Percentiles rank a stretch among this genome's conserved stretches.
Evolutionary conservation across 2,329 filamentous ascomycete species (phyloP).

Genomic region (Pseudogymnoascus sp.): DNA sequence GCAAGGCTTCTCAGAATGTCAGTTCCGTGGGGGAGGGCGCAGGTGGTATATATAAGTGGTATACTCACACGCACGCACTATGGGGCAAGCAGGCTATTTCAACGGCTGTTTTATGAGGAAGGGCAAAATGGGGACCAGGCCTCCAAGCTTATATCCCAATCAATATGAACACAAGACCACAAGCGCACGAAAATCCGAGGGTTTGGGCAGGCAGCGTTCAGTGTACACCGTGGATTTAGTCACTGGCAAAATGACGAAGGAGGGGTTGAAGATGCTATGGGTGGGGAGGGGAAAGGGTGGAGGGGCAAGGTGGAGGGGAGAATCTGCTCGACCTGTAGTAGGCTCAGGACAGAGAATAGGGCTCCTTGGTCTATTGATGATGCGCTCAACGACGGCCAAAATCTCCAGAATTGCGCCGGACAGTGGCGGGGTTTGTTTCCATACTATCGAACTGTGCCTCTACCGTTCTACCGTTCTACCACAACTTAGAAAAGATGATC

Average conservation of each 20-base stretch:
- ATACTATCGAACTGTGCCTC: background rate
- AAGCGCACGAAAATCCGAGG: background rate
- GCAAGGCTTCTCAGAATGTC: background rate
- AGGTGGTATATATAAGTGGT: constrained; percentile 6
- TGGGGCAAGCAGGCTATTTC: constrained; percentile 7
- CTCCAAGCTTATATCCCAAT: constrained; percentile 8
- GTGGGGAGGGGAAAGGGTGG: background rate
- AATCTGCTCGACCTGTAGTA: background rate
- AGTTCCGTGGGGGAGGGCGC: background rate
- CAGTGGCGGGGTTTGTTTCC: background rate
- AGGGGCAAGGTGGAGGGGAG: background rate
- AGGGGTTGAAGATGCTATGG: background rate
- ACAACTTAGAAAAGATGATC: background rate
- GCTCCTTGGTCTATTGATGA: background rate
- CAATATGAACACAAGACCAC: constrained; percentile 7
- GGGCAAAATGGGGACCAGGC: background rate
- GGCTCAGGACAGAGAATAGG: background rate
- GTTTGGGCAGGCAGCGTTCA: background rate
- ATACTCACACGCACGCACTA: background rate
- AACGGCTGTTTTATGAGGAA: background rate
- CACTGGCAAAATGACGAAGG: constrained; percentile 7
- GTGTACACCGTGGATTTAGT: background rate
- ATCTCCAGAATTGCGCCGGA: background rate
- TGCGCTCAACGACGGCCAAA: background rate
- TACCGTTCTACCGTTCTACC: background rate